phyloP scores from a whole-genome alignment of 1,284 basidiomycete genomes.

The Ganoderma meredithae region DNA sequence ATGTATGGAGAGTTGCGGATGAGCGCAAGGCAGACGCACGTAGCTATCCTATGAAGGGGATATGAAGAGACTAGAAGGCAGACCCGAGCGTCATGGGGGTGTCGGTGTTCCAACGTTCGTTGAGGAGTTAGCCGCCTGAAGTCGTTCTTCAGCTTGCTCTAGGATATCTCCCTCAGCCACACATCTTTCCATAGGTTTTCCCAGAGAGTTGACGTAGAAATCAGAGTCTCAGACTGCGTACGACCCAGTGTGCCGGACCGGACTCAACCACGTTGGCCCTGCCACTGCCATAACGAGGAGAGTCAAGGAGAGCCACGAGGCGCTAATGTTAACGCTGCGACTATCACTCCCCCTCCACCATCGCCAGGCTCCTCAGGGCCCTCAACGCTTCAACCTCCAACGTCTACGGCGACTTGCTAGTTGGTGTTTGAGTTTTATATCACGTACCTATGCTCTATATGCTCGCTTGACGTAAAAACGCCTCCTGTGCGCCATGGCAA shows the following conservation, averaged over 20 bases:
- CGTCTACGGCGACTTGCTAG: background rate
- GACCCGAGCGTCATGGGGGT: too few species aligned
- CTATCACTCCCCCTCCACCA: background rate
- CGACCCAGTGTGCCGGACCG: too few species aligned
- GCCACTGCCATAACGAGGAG: too few species aligned
- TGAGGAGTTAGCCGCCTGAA: too few species aligned
- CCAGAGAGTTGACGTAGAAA: too few species aligned
- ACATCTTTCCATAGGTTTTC: too few species aligned
- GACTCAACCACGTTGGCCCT: too few species aligned
- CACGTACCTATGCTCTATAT: background rate
- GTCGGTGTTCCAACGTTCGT: too few species aligned
- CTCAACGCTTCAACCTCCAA: background rate
- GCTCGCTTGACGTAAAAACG: background rate
- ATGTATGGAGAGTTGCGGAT: background rate
- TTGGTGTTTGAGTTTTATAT: background rate
- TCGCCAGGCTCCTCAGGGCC: background rate
- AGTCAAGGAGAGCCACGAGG: background rate
- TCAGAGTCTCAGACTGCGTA: too few species aligned
- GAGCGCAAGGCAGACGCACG: background rate
- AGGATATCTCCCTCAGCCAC: too few species aligned
- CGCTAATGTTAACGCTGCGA: background rate
- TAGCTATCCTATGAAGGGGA: background rate
- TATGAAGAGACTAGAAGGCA: background rate
- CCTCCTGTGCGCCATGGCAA: background rate
- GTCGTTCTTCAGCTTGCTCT: too few species aligned